Evolutionary conservation across 208 protist species (phyloP), one percentile per base, ranked within the genome.

Genomic region (Acanthamoeba healyi): DNA sequence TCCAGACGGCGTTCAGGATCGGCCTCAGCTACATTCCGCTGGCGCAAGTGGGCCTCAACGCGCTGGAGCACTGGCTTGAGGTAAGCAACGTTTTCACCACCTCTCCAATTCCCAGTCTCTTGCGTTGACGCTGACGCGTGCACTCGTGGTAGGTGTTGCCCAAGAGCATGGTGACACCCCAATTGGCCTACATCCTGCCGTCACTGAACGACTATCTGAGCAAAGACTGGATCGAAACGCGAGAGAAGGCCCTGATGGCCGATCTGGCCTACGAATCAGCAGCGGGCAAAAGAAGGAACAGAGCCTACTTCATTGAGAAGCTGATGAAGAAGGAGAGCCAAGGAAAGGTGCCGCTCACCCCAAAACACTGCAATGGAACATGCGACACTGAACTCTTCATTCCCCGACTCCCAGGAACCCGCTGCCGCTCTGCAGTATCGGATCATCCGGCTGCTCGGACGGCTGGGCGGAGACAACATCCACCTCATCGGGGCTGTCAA

Each of bases 11-110:
- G 6, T 96, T 98, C 15, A 89, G 88, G 42, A 89, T 95, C 12
- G 96, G 96, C 38, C 46, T 97, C 3, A 89, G 46, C 36, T 97
- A 97, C 84, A 63, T 96, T 10, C 94, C 96, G n/a, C 36, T 98
- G 4, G 97, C 95, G 4, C 40, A 94, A 54, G 44, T 97, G 26
- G 96, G 49, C 32, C 58, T 98, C 2, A 70, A 96, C 91, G 65
- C 96, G 1, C 89, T 97, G 29, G 95, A 97, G 5, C 81, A 94
- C 65, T 97, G 96, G 94, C 89, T 79, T n/a, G 61, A 93, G 65
- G 49, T 88, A 94, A 32, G 65, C 10, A 17, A 5, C 22, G 14
- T 65, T 19, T 89, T 1, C n/a, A 44, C 40, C 32, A 56, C 1
- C n/a, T n/a, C n/a, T n/a, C n/a, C n/a, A n/a, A n/a, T n/a, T n/a